phyloP scores from a whole-genome alignment of 352 stramenopile genomes.

The Pythium dissimile region DNA sequence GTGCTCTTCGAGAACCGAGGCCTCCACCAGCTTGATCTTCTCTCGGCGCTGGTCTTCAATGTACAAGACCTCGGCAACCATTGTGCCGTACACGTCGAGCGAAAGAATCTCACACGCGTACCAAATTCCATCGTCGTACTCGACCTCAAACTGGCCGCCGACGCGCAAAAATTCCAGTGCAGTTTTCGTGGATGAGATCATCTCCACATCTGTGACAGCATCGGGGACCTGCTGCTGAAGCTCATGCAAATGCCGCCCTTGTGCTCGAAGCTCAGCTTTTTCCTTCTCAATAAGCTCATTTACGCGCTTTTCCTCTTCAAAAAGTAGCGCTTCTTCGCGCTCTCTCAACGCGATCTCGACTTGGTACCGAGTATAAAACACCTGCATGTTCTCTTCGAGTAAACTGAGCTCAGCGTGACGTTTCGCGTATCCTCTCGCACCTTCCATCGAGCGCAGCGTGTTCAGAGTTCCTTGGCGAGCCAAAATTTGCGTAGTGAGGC shows the following conservation, averaged over 20 bases:
- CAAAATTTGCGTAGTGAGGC: conserved; percentile 57
- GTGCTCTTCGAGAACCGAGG: conserved; percentile 22
- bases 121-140: conserved; percentile 71
- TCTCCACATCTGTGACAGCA: conserved; percentile 41
- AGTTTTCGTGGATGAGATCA: conserved; percentile 45
- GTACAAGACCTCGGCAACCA: conserved; percentile 61
- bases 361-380: conserved; percentile 43
- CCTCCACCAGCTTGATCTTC: conserved; percentile 59
- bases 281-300: conserved; percentile 45
- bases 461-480: conserved; percentile 67
- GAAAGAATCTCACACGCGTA: conserved; percentile 57
- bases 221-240: conserved; percentile 70
- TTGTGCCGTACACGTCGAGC: conserved; percentile 56
- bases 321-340: conserved; percentile 43
- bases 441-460: conserved; percentile 57
- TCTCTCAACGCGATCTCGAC: conserved; percentile 36
- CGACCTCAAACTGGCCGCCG: conserved; percentile 55
- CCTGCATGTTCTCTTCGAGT: conserved; percentile 53
- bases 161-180: conserved; percentile 64
- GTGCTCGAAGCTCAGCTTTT: conserved; percentile 30
- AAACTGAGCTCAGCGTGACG: conserved; percentile 56
- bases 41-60: conserved; percentile 59
- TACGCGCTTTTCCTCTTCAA: conserved; percentile 43
- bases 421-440: conserved; percentile 64
- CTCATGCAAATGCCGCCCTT: conserved; percentile 42